Evolutionary conservation across 1,284 basidiomycete genomes (phyloP), one percentile per base, ranked within the genome.

Genomic region (Cutaneotrichosporon cutaneum): DNA sequence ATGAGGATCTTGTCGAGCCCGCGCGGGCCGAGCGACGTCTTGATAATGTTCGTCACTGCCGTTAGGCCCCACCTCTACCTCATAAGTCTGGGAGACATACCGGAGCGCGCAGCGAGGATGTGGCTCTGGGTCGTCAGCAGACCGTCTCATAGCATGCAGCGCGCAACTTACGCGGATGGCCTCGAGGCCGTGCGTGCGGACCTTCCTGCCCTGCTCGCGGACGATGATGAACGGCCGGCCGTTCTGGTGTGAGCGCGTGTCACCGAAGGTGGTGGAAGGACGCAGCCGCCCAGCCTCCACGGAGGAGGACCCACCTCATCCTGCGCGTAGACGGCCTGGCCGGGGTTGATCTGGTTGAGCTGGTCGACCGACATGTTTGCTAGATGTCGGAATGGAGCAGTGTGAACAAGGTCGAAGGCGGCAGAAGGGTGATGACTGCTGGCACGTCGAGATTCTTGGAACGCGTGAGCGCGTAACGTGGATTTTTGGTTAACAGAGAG

Each of bases 1-100:
- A 99, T 97, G 75, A 99, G 86, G 78, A 99, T 98, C 87, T 99
- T 99, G 85, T 99, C 96, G 62, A 99, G 86, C 54, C 95, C 92
- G 83, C 94, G 85, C 27, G 95, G 95, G 22, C 95, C 95, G 32
- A 99, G 84, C 10, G 93, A 97, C 60, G 94, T 95, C 74, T 91
- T 88, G 75, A 99, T 86, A 75, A 99, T 98, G 81, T 95, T 94
- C 26, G 94, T 87, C 50, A 98, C 93, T 14, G 92, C 18, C 21
- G 57, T 55, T n/a, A 55, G 56, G n/a, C n/a, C n/a, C 33, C 16
- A 3, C 42, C 24, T 1, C 44, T 18, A 4, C 16, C 36, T 4
- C 2, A 10, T 24, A 18, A 6, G 27, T 18, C n/a, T n/a, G n/a
- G n/a, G 8, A 48, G 21, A 53, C 61, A 22, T 27, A 73, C 72